Base-by-base conservation (phyloP, 2,329 filamentous ascomycete genomes). In the Pestalotiopsis sp. region DNA sequence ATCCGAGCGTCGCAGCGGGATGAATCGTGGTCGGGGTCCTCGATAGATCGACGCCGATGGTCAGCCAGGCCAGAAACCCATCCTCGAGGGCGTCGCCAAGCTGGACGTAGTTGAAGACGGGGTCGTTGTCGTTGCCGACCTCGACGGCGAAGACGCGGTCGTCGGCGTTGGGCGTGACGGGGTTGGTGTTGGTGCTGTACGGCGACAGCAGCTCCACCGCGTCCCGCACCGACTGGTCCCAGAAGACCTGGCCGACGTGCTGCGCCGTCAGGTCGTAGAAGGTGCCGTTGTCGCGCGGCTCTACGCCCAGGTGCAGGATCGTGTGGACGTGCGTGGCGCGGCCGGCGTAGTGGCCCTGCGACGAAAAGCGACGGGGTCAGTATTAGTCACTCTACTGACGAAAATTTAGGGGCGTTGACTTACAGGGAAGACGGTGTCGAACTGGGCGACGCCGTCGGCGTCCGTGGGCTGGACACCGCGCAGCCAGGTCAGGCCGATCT, bases 161-260 rank as follows among this genome's bases (percentile, higher is more conserved):
- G 3, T 31, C 36, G 36, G 27, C 23, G 57, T 66, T 66, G 27
- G 31, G 11, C 11, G 57, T 60, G 65, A 66, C 20, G 13, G 31
- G 45, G 17, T 66, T 25, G 23, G 52, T 41, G 39, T 66, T 66
- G 57, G 17, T 31, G 56, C n/a, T 60, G 39, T 66, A 66, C 14
- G 65, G 65, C 11, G 17, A 17, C 3, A 31, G 20, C 3, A 20
- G 13, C 31, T 66, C 65, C 7, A 61, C 65, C 2, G 12, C 70
- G 36, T 73, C 73, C 71, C 88, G 84, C 6, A 92, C 84, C 70
- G 82, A 81, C 75, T 91, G 86, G 76, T 91, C 88, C 76, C 90
- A 89, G 83, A 89, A 92, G 66, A 90, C 75, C 76, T 92, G 90
- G n/a, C 90, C 90, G 56, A 91, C 83, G 79, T 92, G 89, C 49